Percentiles rank a stretch among this genome's conserved stretches.
Conservation (phyloP, 2,329 filamentous ascomycete species). For the Fusarium clavum region DNA sequence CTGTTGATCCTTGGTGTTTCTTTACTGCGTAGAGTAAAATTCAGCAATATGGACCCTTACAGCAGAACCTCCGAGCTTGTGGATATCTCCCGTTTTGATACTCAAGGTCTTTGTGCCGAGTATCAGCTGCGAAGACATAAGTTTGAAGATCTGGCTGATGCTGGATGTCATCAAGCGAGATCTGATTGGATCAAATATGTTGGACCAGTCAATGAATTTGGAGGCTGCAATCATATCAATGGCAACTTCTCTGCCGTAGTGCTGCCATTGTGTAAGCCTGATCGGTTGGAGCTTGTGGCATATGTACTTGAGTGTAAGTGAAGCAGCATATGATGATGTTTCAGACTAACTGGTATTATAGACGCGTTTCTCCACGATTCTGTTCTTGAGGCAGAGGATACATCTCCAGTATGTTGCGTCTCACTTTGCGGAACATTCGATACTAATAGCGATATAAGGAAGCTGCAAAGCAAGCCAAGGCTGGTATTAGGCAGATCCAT, state of each 20-base stretch:
- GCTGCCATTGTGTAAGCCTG: neutral
- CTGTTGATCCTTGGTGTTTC: too few relatives aligned
- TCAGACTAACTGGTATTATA: too few relatives aligned
- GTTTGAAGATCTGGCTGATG: neutral
- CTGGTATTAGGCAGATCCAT: neutral
- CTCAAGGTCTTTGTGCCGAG: neutral
- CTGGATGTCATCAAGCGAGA: neutral
- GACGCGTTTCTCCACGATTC: neutral
- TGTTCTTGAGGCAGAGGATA: neutral
- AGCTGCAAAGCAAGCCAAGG: neutral
- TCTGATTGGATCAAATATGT: neutral
- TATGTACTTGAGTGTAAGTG: neutral
- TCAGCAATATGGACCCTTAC: neutral
- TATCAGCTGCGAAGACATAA: neutral
- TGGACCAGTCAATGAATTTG: neutral
- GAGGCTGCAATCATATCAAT: neutral
- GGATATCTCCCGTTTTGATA: neutral
- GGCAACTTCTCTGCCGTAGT: neutral
- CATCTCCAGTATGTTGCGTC: neutral
- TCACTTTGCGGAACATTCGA: accelerated
- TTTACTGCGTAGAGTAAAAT: accelerated
- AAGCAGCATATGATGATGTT: too few relatives aligned
- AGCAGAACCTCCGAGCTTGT: neutral
- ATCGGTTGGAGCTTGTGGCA: neutral
- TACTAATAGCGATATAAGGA: neutral